Base-by-base conservation (phyloP, 148 eudicot genomes). In the Arctostaphylos glauca region DNA sequence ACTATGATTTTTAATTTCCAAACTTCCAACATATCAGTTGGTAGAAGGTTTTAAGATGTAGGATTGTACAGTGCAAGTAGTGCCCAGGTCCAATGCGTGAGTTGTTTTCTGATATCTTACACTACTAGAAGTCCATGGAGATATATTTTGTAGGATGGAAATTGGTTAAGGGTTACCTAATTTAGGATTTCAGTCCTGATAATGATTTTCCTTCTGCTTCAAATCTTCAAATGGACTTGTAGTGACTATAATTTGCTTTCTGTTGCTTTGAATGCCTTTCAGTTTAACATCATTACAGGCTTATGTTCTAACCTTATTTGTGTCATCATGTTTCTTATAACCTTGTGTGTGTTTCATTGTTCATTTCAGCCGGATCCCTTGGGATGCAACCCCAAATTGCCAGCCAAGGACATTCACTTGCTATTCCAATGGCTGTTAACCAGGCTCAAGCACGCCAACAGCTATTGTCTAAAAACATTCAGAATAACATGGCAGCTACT, bases 361-460 rank as follows among this genome's bases (percentile, higher is more conserved):
- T 78, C 41, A 2, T 31, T 31, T 82, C 19, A 21, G 78, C 83
- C 91, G 96, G 72, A 71, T 89, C 99, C 80, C 94, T 88, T 78
- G 87, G 82, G 75, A 88, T 91, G 90, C 96, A 88, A 85, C 49
- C 93, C 49, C 98, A 93, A 89, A 89, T 87, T 73, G n/a, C n/a
- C n/a, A n/a, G n/a, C n/a, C n/a, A n/a, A n/a, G n/a, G n/a, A n/a
- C n/a, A n/a, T n/a, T n/a, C n/a, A n/a, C n/a, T n/a, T n/a, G 86
- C 95, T 67, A 88, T 84, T 43, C 92, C 94, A 44, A 89, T 94
- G 90, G 87, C 81, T 46, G 62, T 90, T 74, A 94, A 85, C 89
- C 95, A 90, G 86, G 59, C 90, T 88, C 92, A 91, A 86, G 68
- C 85, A 38, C 92, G 91, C 44, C 95, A 90, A 77, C 98, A 89